Percentiles rank a stretch among this genome's conserved stretches.
Evolutionary conservation across 2,329 filamentous ascomycete genomes (phyloP).

Genomic region (Pseudogymnoascus sp.): DNA sequence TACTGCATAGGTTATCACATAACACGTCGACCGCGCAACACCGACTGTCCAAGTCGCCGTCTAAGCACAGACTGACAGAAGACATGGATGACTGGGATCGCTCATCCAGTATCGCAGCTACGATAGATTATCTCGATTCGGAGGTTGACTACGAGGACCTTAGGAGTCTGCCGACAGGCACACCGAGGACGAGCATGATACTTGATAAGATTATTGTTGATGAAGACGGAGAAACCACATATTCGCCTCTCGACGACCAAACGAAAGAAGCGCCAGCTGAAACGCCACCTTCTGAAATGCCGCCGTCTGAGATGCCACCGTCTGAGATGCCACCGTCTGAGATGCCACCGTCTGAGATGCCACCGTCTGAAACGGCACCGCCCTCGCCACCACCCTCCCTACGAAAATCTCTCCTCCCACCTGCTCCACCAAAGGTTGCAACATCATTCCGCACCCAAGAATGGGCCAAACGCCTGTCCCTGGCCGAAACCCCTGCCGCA

Average conservation of each 20-base stretch:
- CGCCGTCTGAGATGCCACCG: neutral
- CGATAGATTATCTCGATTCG: constrained; percentile 45
- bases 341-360: constrained; percentile 9
- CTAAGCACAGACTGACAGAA: constrained; percentile 2
- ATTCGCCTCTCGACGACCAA: neutral
- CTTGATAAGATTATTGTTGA: constrained; percentile 1
- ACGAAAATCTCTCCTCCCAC: constrained; percentile 56
- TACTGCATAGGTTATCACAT: constrained; percentile 24
- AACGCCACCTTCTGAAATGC: neutral
- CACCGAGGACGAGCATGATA: constrained; percentile 3
- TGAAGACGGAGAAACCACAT: neutral
- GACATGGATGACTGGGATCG: constrained; percentile 19
- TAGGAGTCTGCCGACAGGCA: neutral
- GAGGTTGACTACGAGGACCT: constrained; percentile 32
- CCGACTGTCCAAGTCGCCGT: constrained; percentile 30
- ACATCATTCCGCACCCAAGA: constrained; percentile 86
- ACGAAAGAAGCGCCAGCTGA: neutral
- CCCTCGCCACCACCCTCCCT: constrained; percentile 41
- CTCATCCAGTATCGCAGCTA: constrained; percentile 47
- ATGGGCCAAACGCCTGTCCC: constrained; percentile 84
- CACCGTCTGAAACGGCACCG: constrained; percentile 34
- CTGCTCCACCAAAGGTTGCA: constrained; percentile 66
- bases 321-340: constrained; percentile 27
- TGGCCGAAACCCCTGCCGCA: constrained; percentile 57
- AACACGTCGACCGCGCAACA: constrained; percentile 21